Percentiles rank a stretch among this genome's conserved stretches.
Conservation (phyloP, 495 filamentous ascomycete genomes). For the Penicillium malachiteum region DNA sequence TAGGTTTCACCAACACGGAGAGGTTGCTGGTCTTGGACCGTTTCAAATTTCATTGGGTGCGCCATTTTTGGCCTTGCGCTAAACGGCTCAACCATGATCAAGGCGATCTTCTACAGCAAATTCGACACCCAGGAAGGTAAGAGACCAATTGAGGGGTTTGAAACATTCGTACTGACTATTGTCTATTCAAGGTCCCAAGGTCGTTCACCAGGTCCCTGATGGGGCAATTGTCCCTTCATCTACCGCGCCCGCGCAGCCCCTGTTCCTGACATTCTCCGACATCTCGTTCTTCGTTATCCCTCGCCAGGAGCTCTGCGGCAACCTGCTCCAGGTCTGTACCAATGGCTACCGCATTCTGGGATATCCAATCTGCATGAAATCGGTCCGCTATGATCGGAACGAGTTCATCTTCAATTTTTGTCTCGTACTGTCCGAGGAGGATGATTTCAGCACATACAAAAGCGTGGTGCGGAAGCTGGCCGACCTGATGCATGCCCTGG, state of each 20-base stretch:
- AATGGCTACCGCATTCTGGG: constrained; percentile 79
- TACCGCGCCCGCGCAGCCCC: constrained; percentile 51
- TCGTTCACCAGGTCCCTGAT: constrained; percentile 59
- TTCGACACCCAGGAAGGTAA: constrained; percentile 89
- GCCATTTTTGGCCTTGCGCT: constrained; percentile 9
- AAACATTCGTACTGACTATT: constrained; percentile 12
- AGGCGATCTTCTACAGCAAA: constrained; percentile 91
- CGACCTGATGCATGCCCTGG: constrained; percentile 78
- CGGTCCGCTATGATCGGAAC: constrained; percentile 77
- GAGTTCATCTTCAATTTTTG: constrained; percentile 98
- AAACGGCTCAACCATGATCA: constrained; percentile 58
- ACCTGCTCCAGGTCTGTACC: constrained; percentile 71
- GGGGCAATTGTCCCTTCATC: constrained; percentile 66
- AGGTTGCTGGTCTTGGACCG: too few species aligned
- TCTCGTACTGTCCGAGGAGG: constrained; percentile 73
- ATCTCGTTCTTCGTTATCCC: constrained; percentile 91
- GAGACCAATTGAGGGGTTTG: background rate
- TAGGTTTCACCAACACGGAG: background rate
- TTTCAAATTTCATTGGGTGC: background rate
- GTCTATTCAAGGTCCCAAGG: constrained; percentile 64
- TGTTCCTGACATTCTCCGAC: constrained; percentile 77
- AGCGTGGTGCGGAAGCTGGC: constrained; percentile 84
- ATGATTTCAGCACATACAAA: constrained; percentile 67
- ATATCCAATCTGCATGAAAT: constrained; percentile 82
- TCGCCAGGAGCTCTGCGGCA: constrained; percentile 84